Evolutionary conservation across 352 stramenopile genomes (phyloP), one percentile per base, ranked within the genome.

Genomic region (Pilasporangium apinafurcum): DNA sequence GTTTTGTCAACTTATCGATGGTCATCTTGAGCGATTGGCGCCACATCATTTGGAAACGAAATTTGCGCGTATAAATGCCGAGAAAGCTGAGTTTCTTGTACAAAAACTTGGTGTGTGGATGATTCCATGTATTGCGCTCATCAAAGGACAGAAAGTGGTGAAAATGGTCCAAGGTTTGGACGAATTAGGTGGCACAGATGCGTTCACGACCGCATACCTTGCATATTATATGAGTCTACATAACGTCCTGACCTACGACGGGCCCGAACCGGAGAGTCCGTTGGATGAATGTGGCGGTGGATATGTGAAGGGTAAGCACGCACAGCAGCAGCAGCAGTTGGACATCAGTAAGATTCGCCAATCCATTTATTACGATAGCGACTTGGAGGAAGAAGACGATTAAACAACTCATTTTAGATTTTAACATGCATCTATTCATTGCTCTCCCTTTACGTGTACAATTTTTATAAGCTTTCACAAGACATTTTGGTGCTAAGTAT

Each of bases 201-300:
- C 97, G 52, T 98, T 98, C 74, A 83, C 78, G 9, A 96, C 88
- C 0, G 75, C 92, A 37, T 94, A 89, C 45, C 64, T 98, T 25
- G 93, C 87, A 6, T 97, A 89, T 57, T 96, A 96, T 27, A 73
- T 98, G 21, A 73, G 81, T 14, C 59, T 74, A 22, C 86, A 99
- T 28, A 91, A 96, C 31, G 95, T 98, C 41, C 88, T 98, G 65
- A 98, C 96, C 56, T 96, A 92, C 40, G 98, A 98, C 56, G 98
- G 98, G 33, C 48, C 63, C 1, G 70, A 85, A 37, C 84, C 84
- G 0, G 84, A 90, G 37, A 62, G 38, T 10, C 43, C 76, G 1
- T 28, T 55, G 25, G 82, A 93, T 45, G 61, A 82, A n/a, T 92
- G 83, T 36, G 68, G 76, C 3, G 68, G 70, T 4, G 60, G 56